phyloP scores from a whole-genome alignment of 148 eudicot species.

The Euryodendron excelsum region DNA sequence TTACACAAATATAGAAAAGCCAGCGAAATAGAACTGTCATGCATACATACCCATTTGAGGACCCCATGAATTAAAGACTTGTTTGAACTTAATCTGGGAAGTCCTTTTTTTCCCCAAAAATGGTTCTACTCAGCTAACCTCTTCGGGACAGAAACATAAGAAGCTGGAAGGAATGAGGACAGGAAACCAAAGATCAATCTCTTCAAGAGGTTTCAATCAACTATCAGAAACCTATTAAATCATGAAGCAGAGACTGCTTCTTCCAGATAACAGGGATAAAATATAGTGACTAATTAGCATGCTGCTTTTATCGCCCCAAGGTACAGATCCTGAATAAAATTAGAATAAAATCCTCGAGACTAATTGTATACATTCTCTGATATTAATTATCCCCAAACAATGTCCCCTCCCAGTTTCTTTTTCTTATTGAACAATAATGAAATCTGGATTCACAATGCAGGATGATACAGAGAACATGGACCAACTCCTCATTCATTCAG shows the following conservation, averaged over 20 bases:
- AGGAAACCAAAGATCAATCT: neutral
- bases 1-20: neutral
- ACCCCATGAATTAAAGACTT: neutral
- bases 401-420: no score
- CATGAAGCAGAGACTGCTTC: neutral
- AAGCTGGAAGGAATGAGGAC: neutral
- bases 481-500: neutral
- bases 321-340: neutral
- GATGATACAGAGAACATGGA: neutral
- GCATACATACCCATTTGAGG: neutral
- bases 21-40: neutral
- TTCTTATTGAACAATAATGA: no score
- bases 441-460: neutral
- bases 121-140: neutral
- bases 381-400: no score
- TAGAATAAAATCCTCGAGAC: no score
- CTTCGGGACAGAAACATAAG: neutral
- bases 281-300: neutral
- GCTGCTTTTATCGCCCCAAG: neutral
- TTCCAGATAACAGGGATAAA: neutral
- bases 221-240: neutral
- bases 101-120: no score
- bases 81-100: neutral
- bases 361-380: no score
- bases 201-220: conserved; percentile 1